These are phyloP conservation scores for Umbellularia californica DNA, from an alignment of 164 flowering plant genomes.

Conservation along the genomic window DNA sequence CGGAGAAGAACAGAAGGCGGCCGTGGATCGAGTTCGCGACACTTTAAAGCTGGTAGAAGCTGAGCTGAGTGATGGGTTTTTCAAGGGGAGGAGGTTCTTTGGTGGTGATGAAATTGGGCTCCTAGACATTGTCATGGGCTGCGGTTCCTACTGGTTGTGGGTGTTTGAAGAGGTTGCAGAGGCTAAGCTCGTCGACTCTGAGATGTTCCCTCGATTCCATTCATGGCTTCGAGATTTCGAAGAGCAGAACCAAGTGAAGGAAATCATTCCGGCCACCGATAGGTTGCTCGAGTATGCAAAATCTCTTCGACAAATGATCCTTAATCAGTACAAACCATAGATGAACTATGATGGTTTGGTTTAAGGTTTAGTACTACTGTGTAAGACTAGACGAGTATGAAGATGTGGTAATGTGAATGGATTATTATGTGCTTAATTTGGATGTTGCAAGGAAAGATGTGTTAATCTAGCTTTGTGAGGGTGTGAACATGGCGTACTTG, in stretches of 20 bases:
- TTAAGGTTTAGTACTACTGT: background rate
- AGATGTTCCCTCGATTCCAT: slow-evolving; percentile 16
- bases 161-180: slow-evolving; percentile 24
- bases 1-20: slow-evolving; percentile 20
- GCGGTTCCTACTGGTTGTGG: slow-evolving; percentile 27
- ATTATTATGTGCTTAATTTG: too few relatives aligned
- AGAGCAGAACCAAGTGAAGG: slow-evolving; percentile 18
- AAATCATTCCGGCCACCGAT: slow-evolving; percentile 17
- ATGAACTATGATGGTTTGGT: background rate
- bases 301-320: slow-evolving; percentile 15
- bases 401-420: too few relatives aligned
- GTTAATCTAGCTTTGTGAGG: too few relatives aligned
- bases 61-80: slow-evolving; percentile 18
- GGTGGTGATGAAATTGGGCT: slow-evolving; percentile 21
- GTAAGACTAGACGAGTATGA: background rate
- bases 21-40: slow-evolving; percentile 10
- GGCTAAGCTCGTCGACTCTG: slow-evolving; percentile 17
- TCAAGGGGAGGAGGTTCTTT: slow-evolving; percentile 24
- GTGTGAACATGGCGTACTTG: too few relatives aligned
- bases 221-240: slow-evolving; percentile 26
- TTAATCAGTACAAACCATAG: slow-evolving; percentile 1
- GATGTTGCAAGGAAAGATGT: too few relatives aligned
- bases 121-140: slow-evolving; percentile 24
- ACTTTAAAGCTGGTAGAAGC: slow-evolving; percentile 18
- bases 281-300: slow-evolving; percentile 22